phyloP scores from a whole-genome alignment of 2,329 filamentous ascomycete species.

The Colletotrichum somersetense region DNA sequence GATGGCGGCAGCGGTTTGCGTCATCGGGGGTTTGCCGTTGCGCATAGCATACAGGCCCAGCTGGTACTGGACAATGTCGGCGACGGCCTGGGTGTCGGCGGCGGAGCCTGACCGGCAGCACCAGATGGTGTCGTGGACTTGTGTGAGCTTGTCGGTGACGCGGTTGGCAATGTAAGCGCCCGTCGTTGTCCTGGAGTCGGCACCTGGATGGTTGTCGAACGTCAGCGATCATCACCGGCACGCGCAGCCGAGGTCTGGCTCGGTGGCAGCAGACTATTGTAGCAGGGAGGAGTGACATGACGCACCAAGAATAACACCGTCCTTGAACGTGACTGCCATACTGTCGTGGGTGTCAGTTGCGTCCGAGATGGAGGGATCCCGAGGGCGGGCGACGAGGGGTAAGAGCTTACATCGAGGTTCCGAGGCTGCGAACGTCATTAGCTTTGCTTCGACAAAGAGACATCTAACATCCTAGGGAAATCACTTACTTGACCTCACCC shows the following conservation, averaged over 20 bases:
- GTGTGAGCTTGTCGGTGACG: slow-evolving; percentile 98
- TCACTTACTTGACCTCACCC: slow-evolving; percentile 94
- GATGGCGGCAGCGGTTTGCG: slow-evolving; percentile 92
- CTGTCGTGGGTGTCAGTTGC: slow-evolving; percentile 60
- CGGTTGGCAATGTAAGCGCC: slow-evolving; percentile 98
- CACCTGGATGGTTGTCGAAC: slow-evolving; percentile 64
- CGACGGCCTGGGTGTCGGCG: slow-evolving; percentile 96
- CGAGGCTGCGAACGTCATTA: slow-evolving; percentile 73
- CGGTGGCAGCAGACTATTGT: background rate
- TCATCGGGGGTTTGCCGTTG: slow-evolving; percentile 91
- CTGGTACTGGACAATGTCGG: slow-evolving; percentile 98
- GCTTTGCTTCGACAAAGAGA: slow-evolving; percentile 34
- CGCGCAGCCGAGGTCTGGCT: background rate
- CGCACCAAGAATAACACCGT: slow-evolving; percentile 91
- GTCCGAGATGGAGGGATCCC: slow-evolving; percentile 28
- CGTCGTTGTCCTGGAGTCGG: slow-evolving; percentile 97
- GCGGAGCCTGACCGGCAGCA: slow-evolving; percentile 98
- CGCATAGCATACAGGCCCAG: slow-evolving; percentile 91
- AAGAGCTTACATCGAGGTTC: slow-evolving; percentile 89
- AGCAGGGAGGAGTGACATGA: too few species aligned
- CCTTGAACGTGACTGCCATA: slow-evolving; percentile 99
- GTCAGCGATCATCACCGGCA: background rate
- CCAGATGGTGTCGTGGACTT: slow-evolving; percentile 99
- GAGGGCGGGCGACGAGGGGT: background rate
- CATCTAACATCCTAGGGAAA: background rate